phyloP scores from a whole-genome alignment of 1,284 basidiomycete genomes.

The Malassezia slooffiae region DNA sequence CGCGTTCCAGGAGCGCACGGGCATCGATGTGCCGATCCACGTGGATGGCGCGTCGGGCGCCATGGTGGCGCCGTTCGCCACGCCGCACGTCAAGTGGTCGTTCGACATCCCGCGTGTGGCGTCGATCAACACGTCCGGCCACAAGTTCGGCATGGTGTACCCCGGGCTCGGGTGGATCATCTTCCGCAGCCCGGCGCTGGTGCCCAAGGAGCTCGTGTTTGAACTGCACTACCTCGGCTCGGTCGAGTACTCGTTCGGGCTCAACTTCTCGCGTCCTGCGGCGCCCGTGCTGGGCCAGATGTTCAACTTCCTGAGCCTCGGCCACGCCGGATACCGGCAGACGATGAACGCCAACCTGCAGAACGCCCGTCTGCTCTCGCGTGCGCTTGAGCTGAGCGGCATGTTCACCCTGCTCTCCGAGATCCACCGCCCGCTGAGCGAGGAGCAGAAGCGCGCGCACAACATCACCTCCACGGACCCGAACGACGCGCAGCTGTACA shows the following conservation, averaged over 20 bases:
- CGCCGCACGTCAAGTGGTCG: constrained; percentile 72
- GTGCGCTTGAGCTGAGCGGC: constrained; percentile 69
- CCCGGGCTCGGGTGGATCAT: constrained; percentile 55
- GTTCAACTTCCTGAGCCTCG: constrained; percentile 56
- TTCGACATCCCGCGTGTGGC: constrained; percentile 57
- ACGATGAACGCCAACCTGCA: constrained; percentile 62
- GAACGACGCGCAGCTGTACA: constrained; percentile 53
- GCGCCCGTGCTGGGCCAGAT: constrained; percentile 83
- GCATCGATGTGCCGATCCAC: constrained; percentile 55
- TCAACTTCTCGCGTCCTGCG: constrained; percentile 87
- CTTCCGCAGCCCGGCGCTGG: constrained; percentile 45
- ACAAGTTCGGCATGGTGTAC: constrained; percentile 78
- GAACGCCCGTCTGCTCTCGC: constrained; percentile 67
- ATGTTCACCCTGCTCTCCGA: constrained; percentile 56
- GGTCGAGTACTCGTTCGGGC: constrained; percentile 58
- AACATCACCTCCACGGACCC: constrained; percentile 36
- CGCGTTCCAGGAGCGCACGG: constrained; percentile 70
- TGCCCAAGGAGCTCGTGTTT: constrained; percentile 58
- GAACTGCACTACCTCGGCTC: constrained; percentile 59
- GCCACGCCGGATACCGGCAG: constrained; percentile 41
- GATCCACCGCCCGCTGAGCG: constrained; percentile 46
- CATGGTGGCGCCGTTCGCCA: constrained; percentile 59
- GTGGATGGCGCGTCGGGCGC: constrained; percentile 50
- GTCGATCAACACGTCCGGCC: constrained; percentile 60
- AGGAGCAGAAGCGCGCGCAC: constrained; percentile 48